These are phyloP conservation scores for Tuber brumale DNA, from an alignment of 495 filamentous ascomycete genomes.

Conservation along the genomic window DNA sequence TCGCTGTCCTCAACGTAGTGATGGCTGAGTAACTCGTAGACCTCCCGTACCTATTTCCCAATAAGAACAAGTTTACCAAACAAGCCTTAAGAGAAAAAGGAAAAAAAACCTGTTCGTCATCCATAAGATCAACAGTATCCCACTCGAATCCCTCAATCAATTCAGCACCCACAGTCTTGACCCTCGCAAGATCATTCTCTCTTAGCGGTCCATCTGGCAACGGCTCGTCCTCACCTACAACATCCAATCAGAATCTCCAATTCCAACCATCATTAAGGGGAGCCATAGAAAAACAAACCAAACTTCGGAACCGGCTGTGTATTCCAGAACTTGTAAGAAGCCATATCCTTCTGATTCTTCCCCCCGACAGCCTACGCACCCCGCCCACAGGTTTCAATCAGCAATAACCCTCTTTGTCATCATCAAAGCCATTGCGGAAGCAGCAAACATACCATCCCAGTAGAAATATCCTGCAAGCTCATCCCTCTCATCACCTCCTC, in stretches of 20 bases:
- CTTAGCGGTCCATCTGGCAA: constrained; percentile 51
- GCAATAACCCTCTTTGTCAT: background rate
- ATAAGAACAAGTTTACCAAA: constrained; percentile 9
- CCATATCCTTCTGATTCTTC: constrained; percentile 94
- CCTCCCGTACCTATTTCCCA: constrained; percentile 59
- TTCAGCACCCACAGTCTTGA: constrained; percentile 58
- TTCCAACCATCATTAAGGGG: background rate
- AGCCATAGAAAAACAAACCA: constrained; percentile 42
- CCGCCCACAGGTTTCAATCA: constrained; percentile 5
- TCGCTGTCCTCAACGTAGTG: constrained; percentile 97
- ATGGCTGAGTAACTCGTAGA: constrained; percentile 78
- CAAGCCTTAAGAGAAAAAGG: background rate
- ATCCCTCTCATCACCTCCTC: constrained; percentile 62
- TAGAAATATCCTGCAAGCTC: constrained; percentile 71
- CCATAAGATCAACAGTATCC: constrained; percentile 79
- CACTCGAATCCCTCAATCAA: constrained; percentile 81
- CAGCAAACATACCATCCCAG: constrained; percentile 54
- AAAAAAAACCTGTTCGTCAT: constrained; percentile 50
- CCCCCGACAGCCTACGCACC: constrained; percentile 51
- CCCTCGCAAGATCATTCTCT: constrained; percentile 63
- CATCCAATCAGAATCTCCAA: constrained; percentile 11
- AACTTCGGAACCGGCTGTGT: constrained; percentile 92
- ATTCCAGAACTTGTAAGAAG: constrained; percentile 93
- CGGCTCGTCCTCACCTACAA: constrained; percentile 28
- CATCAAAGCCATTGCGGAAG: background rate